phyloP scores from a whole-genome alignment of 768 basidiomycete genomes.

The Rickenella mellea region DNA sequence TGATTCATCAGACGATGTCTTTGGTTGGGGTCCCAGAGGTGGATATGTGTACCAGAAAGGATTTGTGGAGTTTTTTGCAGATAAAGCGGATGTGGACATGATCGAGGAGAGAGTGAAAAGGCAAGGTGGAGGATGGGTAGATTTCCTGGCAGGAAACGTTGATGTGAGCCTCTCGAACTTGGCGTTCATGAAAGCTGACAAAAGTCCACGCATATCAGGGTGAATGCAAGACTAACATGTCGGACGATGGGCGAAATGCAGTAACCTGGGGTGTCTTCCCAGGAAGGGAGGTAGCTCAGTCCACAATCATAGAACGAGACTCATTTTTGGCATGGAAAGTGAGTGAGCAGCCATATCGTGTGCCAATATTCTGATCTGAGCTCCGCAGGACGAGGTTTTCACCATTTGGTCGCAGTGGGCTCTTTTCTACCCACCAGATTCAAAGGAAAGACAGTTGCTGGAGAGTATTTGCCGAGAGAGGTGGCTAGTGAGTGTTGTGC shows the following conservation, averaged over 20 bases:
- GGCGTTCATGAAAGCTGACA: not conserved
- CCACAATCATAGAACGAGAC: slow-evolving; percentile 92
- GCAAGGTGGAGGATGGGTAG: slow-evolving; percentile 56
- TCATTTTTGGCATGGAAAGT: slow-evolving; percentile 98
- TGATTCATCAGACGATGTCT: slow-evolving; percentile 60
- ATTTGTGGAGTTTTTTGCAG: slow-evolving; percentile 94
- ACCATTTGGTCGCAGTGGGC: slow-evolving; percentile 96
- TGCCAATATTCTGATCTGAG: slow-evolving; percentile 3
- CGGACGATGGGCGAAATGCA: slow-evolving; percentile 74
- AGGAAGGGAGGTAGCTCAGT: slow-evolving; percentile 90
- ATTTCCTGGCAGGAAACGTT: slow-evolving; percentile 79
- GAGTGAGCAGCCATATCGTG: slow-evolving; percentile 9
- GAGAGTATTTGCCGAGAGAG: slow-evolving; percentile 59
- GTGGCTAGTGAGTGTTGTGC: slow-evolving; percentile 88
- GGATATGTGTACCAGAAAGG: slow-evolving; percentile 98
- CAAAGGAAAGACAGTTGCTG: slow-evolving; percentile 63
- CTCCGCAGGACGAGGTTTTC: slow-evolving; percentile 83
- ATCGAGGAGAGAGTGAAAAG: slow-evolving; percentile 50
- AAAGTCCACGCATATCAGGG: slow-evolving; percentile 38
- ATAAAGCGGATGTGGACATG: slow-evolving; percentile 41
- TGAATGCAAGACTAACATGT: slow-evolving; percentile 70
- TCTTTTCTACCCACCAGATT: slow-evolving; percentile 69
- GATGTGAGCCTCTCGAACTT: slow-evolving; percentile 37
- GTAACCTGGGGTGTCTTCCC: slow-evolving; percentile 99
- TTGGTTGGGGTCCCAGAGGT: slow-evolving; percentile 89